phyloP scores from a whole-genome alignment of 2,329 filamentous ascomycete genomes.

The Pezicula radicicola region DNA sequence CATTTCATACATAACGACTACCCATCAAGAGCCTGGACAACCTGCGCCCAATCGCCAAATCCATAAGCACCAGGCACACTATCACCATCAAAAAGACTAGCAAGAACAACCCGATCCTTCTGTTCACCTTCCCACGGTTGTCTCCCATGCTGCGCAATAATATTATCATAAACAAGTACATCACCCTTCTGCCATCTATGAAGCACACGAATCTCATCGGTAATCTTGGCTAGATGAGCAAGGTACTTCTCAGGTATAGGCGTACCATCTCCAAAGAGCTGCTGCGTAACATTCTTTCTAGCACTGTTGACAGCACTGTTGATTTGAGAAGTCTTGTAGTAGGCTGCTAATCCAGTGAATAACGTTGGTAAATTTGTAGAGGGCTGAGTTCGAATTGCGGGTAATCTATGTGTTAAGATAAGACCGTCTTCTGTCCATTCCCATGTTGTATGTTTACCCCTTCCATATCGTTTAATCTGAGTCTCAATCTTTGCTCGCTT shows the following conservation, averaged over 20 bases:
- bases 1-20: conserved; percentile 11
- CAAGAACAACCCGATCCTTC: conserved; percentile 40
- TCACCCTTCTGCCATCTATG: conserved; percentile 45
- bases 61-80: conserved; percentile 41
- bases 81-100: conserved; percentile 44
- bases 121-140: conserved; percentile 46
- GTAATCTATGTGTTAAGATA: conserved; percentile 40
- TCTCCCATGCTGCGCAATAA: conserved; percentile 45
- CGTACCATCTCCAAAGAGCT: conserved; percentile 43
- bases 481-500: conserved; percentile 41
- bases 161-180: conserved; percentile 46
- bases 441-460: conserved; percentile 44
- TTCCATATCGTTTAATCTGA: conserved; percentile 43
- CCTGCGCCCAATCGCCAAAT: conserved; percentile 40
- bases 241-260: conserved; percentile 44
- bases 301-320: conserved; percentile 11
- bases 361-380: conserved; percentile 41
- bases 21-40: conserved; percentile 39
- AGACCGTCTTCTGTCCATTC: conserved; percentile 43
- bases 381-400: conserved; percentile 44
- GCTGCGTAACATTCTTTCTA: conserved; percentile 33
- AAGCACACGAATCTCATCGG: conserved; percentile 45
- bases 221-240: conserved; percentile 37
- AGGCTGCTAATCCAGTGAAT: conserved; percentile 42
- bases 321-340: conserved; percentile 34